Percentiles rank a stretch among this genome's conserved stretches.
Conservation (phyloP, 495 filamentous ascomycete species). For the Xylaria intraflava region DNA sequence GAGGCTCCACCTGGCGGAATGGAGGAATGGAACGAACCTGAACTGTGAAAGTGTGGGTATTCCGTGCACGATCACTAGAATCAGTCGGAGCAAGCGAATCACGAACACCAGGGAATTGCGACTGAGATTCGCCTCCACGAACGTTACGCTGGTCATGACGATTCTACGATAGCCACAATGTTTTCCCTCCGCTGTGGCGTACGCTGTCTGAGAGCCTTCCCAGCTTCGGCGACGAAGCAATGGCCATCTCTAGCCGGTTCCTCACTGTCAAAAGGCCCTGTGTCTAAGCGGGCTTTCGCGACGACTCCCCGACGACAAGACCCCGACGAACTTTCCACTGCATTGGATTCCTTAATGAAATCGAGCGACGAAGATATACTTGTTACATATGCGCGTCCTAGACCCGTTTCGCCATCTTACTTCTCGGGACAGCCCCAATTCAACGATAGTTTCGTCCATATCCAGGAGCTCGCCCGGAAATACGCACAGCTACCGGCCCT, state of each 20-base stretch:
- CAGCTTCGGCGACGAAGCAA: slow-evolving; percentile 13
- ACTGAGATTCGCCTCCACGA: background rate
- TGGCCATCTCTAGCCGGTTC: slow-evolving; percentile 9
- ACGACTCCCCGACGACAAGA: slow-evolving; percentile 9
- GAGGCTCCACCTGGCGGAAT: background rate
- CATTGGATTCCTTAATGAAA: slow-evolving; percentile 1
- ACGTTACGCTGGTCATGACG: slow-evolving; percentile 18
- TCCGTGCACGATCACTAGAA: background rate
- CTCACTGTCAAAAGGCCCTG: slow-evolving; percentile 7
- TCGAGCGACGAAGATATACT: slow-evolving; percentile 21
- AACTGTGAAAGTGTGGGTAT: background rate
- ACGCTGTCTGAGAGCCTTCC: slow-evolving; percentile 25
- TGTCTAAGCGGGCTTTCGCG: slow-evolving; percentile 11
- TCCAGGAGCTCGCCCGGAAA: slow-evolving; percentile 63
- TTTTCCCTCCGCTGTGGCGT: slow-evolving; percentile 23
- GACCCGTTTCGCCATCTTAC: slow-evolving; percentile 84
- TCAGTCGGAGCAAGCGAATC: background rate
- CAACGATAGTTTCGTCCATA: slow-evolving; percentile 72
- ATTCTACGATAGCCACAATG: slow-evolving; percentile 24
- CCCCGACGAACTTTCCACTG: slow-evolving; percentile 12
- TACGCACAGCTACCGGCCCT: slow-evolving; percentile 67
- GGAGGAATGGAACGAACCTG: background rate
- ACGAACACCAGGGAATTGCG: background rate
- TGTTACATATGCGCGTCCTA: slow-evolving; percentile 54
- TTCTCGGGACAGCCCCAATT: slow-evolving; percentile 82